Conservation (phyloP, 2,329 filamentous ascomycete genomes). For the Tolypocladium amazonense region DNA sequence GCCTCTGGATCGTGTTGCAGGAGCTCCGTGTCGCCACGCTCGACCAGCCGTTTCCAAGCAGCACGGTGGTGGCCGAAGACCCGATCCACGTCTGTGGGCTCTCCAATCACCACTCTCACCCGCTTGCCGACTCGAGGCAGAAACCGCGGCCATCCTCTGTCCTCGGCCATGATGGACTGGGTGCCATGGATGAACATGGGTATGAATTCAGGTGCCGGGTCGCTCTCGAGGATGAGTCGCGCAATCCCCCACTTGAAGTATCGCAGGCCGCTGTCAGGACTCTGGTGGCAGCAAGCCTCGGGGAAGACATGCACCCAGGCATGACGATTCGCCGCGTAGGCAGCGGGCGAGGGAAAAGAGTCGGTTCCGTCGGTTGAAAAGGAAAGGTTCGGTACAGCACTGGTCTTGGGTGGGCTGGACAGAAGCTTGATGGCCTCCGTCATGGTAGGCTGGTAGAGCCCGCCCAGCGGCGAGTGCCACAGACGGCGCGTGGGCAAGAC, state of each 20-base stretch:
- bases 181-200: slow-evolving; percentile 93
- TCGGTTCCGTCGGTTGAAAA: slow-evolving; percentile 61
- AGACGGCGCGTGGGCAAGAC: slow-evolving; percentile 80
- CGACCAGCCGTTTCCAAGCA: slow-evolving; percentile 61
- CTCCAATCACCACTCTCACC: slow-evolving; percentile 68
- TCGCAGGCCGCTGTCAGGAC: slow-evolving; percentile 65
- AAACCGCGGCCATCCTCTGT: slow-evolving; percentile 67
- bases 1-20: slow-evolving; percentile 48
- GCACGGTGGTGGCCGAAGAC: slow-evolving; percentile 68
- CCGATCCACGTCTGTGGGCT: slow-evolving; percentile 60
- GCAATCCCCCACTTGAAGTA: slow-evolving; percentile 99
- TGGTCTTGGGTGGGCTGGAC: slow-evolving; percentile 43
- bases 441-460: slow-evolving; percentile 83
- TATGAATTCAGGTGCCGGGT: slow-evolving; percentile 77
- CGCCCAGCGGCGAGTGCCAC: slow-evolving; percentile 68
- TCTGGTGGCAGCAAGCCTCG: slow-evolving; percentile 89
- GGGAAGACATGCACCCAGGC: slow-evolving; percentile 95
- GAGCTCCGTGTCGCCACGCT: slow-evolving; percentile 35
- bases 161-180: slow-evolving; percentile 80
- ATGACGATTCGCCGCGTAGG: slow-evolving; percentile 57
- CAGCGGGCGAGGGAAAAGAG: slow-evolving; percentile 58
- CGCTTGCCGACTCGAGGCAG: slow-evolving; percentile 64
- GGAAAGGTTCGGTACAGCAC: slow-evolving; percentile 32
- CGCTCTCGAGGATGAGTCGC: slow-evolving; percentile 79
- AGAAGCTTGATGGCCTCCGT: slow-evolving; percentile 77